Evolutionary conservation across 208 protist species (phyloP).

Genomic region (Vickermania spadyakhi): DNA sequence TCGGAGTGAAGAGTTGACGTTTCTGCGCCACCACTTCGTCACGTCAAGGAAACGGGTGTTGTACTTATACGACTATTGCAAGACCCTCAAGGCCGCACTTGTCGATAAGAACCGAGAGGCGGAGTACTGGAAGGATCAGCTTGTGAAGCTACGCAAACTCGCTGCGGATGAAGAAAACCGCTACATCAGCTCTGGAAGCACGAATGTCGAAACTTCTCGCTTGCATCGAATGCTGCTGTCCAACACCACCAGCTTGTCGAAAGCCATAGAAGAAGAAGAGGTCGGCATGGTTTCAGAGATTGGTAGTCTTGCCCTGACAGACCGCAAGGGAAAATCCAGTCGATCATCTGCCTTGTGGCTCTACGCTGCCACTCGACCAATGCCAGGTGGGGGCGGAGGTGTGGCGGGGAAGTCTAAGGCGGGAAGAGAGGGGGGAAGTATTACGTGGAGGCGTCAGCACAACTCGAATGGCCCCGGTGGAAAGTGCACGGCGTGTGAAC

Average conservation of each 20-base stretch:
- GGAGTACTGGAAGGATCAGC: conserved; percentile 2
- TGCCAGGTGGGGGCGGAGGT: not conserved
- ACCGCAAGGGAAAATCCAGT: not conserved
- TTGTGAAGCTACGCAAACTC: not conserved
- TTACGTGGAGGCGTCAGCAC: not conserved
- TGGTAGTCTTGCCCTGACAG: not conserved
- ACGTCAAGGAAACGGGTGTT: conserved; percentile 37
- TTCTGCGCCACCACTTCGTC: conserved; percentile 50
- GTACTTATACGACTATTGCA: conserved; percentile 40
- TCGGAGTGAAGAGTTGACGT: conserved; percentile 54
- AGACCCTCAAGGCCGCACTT: conserved; percentile 30
- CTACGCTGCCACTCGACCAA: conserved; percentile 6
- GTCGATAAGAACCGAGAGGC: conserved; percentile 26
- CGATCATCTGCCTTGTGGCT: conserved; percentile 11
- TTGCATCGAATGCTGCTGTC: not conserved
- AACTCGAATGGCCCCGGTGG: not conserved
- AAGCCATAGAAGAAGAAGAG: not conserved
- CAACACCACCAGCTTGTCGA: not conserved
- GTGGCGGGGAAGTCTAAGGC: too few relatives aligned
- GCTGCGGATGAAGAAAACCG: not conserved
- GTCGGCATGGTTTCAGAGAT: too few relatives aligned
- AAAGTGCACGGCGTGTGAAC: not conserved
- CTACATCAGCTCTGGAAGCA: not conserved
- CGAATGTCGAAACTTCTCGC: not conserved
- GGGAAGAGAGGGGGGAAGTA: too few relatives aligned